A percentile compares a stretch with the other conserved stretches of the same genome.
Conservation (phyloP, 176 grass and related monocot species). For the Carex pumila region DNA sequence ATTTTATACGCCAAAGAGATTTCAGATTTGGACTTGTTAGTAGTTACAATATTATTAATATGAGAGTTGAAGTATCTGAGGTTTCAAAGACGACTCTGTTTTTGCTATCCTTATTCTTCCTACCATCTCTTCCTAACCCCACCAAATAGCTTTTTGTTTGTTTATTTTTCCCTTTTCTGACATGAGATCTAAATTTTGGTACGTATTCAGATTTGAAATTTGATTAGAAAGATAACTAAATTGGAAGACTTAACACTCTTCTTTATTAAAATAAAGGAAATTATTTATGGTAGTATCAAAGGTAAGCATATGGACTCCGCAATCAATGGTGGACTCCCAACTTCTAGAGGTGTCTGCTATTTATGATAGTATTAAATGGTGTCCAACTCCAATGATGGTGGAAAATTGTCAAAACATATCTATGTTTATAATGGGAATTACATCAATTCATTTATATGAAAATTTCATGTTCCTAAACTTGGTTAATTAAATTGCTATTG, state of each 20-base stretch:
- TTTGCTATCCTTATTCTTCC: background rate
- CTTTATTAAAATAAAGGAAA: too few species aligned
- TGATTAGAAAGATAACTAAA: too few species aligned
- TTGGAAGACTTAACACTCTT: too few species aligned
- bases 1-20: background rate
- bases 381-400: background rate
- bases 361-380: background rate
- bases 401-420: background rate
- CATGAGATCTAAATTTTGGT: background rate
- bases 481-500: too few species aligned
- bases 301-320: too few species aligned
- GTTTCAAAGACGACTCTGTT: background rate
- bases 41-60: background rate
- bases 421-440: background rate
- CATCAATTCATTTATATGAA: background rate
- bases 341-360: too few species aligned
- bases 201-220: background rate
- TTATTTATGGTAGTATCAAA: too few species aligned
- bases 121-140: conserved; percentile 20
- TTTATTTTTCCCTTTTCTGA: background rate
- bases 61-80: background rate
- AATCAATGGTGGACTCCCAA: too few species aligned
- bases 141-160: background rate
- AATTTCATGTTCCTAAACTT: too few species aligned
- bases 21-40: background rate